Base-by-base conservation (phyloP, 768 basidiomycete genomes). In the Lyophyllum decastes region DNA sequence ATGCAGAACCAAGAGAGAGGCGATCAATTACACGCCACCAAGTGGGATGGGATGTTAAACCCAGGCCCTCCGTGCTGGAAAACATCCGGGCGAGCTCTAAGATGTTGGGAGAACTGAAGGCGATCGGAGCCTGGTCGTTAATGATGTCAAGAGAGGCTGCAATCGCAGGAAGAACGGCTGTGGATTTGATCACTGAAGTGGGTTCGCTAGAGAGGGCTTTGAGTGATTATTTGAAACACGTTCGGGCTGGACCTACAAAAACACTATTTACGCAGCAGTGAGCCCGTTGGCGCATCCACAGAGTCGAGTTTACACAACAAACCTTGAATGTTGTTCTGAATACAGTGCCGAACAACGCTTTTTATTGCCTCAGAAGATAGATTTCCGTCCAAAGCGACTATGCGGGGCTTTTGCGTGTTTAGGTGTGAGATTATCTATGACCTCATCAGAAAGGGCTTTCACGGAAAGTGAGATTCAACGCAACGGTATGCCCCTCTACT, bases 151-250 rank as follows among this genome's bases (percentile, higher is more conserved):
- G 60, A 7, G 73, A 75, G 14, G 78, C 71, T 4, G 73, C 68
- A 49, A 90, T 71, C 0, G 91, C 86, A 0, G 86, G 81, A 5
- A 97, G 67, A 57, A 98, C 85, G 2, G 79, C 75, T 1, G 78
- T 75, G 0, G 91, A 87, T 74, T 98, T 98, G 45, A 81, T 73
- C n/a, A 89, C 79, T 0, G 95, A 97, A 1, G 97, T 98, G 1
- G 97, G 96, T 72, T 99, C 97, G 70, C 91, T 92, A 61, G n/a
- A 58, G 52, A 49, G 25, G 44, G 45, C 21, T 34, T 63, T 58
- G 65, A 26, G 54, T 44, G 26, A 48, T 14, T 16, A 10, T 4
- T 24, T 6, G 10, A 16, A 25, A 16, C 9, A 16, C 35, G 40
- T 26, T 47, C 21, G 21, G 25, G 19, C 38, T 35, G 2, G 22